These are phyloP conservation scores for Nephelium lappaceum DNA, from an alignment of 345 rosid genomes.

Conservation along the genomic window DNA sequence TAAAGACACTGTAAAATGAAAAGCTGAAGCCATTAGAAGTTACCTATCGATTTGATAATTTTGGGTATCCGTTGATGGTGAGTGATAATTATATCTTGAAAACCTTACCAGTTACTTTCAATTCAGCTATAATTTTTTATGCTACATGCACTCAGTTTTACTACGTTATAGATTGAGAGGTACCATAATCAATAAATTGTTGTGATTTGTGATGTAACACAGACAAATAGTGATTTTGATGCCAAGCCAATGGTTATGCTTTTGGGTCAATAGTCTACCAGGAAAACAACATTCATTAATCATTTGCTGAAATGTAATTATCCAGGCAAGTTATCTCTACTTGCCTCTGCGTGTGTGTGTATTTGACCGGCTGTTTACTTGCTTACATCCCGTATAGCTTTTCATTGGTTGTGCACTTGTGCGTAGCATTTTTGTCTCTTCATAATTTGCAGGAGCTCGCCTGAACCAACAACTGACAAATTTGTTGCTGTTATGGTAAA, in stretches of 20 bases:
- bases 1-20: constrained; percentile 84
- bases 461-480: constrained; percentile 98
- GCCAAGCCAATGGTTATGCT: constrained; percentile 99
- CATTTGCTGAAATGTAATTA: constrained; percentile 81
- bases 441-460: constrained; percentile 80
- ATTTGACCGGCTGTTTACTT: constrained; percentile 7
- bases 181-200: constrained; percentile 15
- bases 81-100: constrained; percentile 26
- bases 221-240: constrained; percentile 92
- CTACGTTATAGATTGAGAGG: not conserved
- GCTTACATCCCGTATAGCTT: not conserved
- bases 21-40: constrained; percentile 93
- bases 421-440: constrained; percentile 15
- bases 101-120: constrained; percentile 6
- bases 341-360: no score
- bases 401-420: not conserved
- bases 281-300: constrained; percentile 95
- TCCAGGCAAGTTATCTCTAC: constrained; percentile 58
- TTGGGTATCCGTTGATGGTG: constrained; percentile 86
- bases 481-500: constrained; percentile 96
- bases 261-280: constrained; percentile 97
- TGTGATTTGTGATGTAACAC: constrained; percentile 19
- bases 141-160: constrained; percentile 15
- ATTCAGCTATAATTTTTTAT: constrained; percentile 14
- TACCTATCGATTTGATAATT: constrained; percentile 84